These are phyloP conservation scores for Cladosporium sp. DNA, from an alignment of 2,329 filamentous ascomycete species.

Conservation along the genomic window DNA sequence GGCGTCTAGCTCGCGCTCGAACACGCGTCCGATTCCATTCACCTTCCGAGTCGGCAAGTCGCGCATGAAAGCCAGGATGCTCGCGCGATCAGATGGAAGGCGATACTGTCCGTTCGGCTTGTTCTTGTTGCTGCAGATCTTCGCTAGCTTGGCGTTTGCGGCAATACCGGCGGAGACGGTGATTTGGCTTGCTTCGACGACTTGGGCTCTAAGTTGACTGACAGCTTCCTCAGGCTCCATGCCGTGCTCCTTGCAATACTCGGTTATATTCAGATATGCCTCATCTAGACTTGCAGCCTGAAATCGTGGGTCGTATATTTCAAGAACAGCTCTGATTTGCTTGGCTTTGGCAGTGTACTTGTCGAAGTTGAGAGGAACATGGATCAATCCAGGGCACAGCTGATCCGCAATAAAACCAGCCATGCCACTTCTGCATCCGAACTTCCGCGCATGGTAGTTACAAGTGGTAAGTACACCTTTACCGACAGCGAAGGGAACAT, in stretches of 20 bases:
- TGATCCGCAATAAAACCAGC: slow-evolving; percentile 92
- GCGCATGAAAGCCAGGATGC: slow-evolving; percentile 81
- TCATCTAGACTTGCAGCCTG: slow-evolving; percentile 95
- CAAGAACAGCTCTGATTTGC: slow-evolving; percentile 76
- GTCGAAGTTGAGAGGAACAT: slow-evolving; percentile 76
- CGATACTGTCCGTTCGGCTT: slow-evolving; percentile 92
- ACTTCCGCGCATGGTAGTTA: slow-evolving; percentile 87
- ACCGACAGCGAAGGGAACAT: slow-evolving; percentile 87
- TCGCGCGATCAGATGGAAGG: slow-evolving; percentile 62
- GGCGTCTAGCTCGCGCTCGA: slow-evolving; percentile 83
- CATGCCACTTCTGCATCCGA: slow-evolving; percentile 91
- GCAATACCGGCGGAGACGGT: slow-evolving; percentile 93
- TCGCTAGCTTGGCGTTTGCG: slow-evolving; percentile 86
- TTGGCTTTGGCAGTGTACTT: slow-evolving; percentile 89
- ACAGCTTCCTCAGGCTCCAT: slow-evolving; percentile 68
- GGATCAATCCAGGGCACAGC: slow-evolving; percentile 77
- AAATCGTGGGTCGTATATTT: slow-evolving; percentile 82
- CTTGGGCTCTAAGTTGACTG: slow-evolving; percentile 67
- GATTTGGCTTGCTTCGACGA: slow-evolving; percentile 69
- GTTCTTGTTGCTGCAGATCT: slow-evolving; percentile 92
- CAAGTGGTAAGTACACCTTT: slow-evolving; percentile 63
- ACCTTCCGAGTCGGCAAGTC: slow-evolving; percentile 81
- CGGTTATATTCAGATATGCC: slow-evolving; percentile 90
- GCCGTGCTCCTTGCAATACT: slow-evolving; percentile 64
- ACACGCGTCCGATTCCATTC: slow-evolving; percentile 88